Conservation (phyloP, 2,329 filamentous ascomycete species). For the Ophiostoma triangulosporum region DNA sequence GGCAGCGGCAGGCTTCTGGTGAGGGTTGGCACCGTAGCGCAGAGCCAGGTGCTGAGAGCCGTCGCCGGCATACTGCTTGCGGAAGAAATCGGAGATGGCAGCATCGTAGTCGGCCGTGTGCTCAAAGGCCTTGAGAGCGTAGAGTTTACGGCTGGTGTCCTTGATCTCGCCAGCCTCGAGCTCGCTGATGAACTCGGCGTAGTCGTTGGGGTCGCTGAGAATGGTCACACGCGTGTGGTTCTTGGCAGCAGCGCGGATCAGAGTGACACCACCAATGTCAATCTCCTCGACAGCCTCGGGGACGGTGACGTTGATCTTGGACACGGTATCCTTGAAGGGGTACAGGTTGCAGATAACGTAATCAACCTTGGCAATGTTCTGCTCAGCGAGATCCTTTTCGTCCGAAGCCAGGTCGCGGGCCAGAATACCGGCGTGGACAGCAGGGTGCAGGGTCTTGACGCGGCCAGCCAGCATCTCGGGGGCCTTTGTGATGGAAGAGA, state of each 20-base stretch:
- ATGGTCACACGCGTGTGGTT: constrained; percentile 95
- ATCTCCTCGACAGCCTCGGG: constrained; percentile 97
- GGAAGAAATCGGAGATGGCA: constrained; percentile 93
- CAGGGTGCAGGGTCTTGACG: constrained; percentile 80
- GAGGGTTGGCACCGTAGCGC: constrained; percentile 92
- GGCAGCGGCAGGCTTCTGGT: constrained; percentile 91
- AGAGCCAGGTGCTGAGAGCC: constrained; percentile 73
- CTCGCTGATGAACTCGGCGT: constrained; percentile 85
- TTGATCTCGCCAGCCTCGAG: constrained; percentile 77
- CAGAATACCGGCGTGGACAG: constrained; percentile 81
- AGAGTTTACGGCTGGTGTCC: constrained; percentile 71
- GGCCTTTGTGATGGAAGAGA: constrained; percentile 91
- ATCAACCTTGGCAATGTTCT: constrained; percentile 91
- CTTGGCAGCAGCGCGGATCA: constrained; percentile 93
- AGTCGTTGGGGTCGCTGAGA: constrained; percentile 85
- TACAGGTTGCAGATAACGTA: constrained; percentile 98
- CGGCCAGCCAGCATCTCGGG: constrained; percentile 88
- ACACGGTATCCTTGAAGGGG: constrained; percentile 96
- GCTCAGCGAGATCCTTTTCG: constrained; percentile 89
- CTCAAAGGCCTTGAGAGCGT: constrained; percentile 95
- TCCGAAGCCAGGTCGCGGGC: constrained; percentile 89
- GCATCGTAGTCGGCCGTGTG: constrained; percentile 95
- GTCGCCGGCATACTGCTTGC: constrained; percentile 84
- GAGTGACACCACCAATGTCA: constrained; percentile 93
- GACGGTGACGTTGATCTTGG: constrained; percentile 93